phyloP scores from a whole-genome alignment of 352 stramenopile genomes.

The Plasmopara viticola region DNA sequence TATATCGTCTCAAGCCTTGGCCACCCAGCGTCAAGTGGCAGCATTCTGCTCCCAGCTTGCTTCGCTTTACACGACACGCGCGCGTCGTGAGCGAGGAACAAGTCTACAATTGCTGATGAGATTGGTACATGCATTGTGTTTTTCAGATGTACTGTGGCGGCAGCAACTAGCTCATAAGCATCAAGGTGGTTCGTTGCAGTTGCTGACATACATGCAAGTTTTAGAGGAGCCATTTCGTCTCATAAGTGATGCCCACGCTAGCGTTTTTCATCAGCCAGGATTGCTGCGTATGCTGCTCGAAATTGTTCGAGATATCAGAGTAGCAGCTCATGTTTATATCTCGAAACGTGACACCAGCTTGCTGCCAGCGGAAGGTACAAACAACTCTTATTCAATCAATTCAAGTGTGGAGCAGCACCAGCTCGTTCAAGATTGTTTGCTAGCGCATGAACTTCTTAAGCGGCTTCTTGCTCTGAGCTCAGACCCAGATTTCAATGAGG shows the following conservation, averaged over 20 bases:
- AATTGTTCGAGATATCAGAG: conserved; percentile 35
- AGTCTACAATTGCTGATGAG: conserved; percentile 26
- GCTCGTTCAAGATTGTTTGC: conserved; percentile 51
- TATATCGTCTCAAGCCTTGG: conserved; percentile 9
- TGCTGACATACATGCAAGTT: conserved; percentile 42
- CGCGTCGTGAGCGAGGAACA: conserved; percentile 24
- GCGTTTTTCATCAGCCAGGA: conserved; percentile 31
- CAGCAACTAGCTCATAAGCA: conserved; percentile 27
- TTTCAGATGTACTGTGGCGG: conserved; percentile 33
- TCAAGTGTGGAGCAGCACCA: conserved; percentile 40
- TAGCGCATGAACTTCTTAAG: conserved; percentile 41
- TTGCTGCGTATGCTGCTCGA: conserved; percentile 37
- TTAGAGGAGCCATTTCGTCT: conserved; percentile 50
- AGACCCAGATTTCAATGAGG: conserved; percentile 12
- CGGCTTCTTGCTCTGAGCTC: conserved; percentile 20
- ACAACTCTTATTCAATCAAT: conserved; percentile 12
- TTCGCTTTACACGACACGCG: conserved; percentile 28
- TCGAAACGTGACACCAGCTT: conserved; percentile 34
- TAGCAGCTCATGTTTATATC: conserved; percentile 38
- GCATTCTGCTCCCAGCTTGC: conserved; percentile 33
- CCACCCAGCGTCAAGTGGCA: conserved; percentile 13
- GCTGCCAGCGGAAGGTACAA: conserved; percentile 19
- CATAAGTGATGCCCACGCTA: conserved; percentile 34
- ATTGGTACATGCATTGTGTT: conserved; percentile 43
- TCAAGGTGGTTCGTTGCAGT: conserved; percentile 7